phyloP scores from a whole-genome alignment of 2,329 filamentous ascomycete species.

The Cladosporium colombiae region DNA sequence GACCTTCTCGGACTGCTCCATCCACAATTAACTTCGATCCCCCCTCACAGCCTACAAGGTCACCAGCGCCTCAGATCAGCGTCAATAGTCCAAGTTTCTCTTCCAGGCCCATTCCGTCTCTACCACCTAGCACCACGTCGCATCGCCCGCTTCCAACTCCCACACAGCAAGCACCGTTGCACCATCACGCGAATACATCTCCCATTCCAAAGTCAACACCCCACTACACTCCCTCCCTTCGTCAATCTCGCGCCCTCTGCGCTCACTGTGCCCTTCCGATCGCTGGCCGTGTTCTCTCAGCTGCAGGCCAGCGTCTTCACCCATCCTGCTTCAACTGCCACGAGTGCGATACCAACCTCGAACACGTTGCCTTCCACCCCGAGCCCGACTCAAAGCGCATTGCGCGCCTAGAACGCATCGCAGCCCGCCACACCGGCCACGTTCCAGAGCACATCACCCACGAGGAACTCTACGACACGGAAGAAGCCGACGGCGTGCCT shows the following conservation, averaged over 20 bases:
- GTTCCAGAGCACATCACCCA: conserved; percentile 62
- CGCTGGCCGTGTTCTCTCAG: conserved; percentile 83
- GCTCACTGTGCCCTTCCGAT: conserved; percentile 83
- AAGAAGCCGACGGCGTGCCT: conserved; percentile 64
- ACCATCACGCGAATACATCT: conserved; percentile 35
- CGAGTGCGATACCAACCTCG: conserved; percentile 81
- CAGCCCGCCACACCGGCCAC: conserved; percentile 55
- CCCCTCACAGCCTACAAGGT: neutral
- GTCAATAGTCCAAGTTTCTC: conserved; percentile 24
- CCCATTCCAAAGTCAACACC: conserved; percentile 41
- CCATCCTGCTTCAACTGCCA: conserved; percentile 91
- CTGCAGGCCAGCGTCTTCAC: conserved; percentile 83
- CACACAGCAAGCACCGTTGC: conserved; percentile 45
- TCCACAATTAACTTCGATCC: conserved; percentile 23
- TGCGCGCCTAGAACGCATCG: conserved; percentile 73
- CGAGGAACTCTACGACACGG: conserved; percentile 45
- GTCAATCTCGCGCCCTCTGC: conserved; percentile 70
- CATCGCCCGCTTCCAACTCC: conserved; percentile 50
- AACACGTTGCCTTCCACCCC: conserved; percentile 94
- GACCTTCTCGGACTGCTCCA: neutral
- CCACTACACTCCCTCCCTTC: conserved; percentile 49
- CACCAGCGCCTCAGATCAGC: conserved; percentile 25
- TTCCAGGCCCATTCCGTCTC: conserved; percentile 21
- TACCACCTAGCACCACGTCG: conserved; percentile 12
- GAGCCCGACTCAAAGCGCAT: conserved; percentile 74